A percentile compares a stretch with the other conserved stretches of the same genome.
Evolutionary conservation across 352 stramenopile species (phyloP).

Genomic region (Phytophthora rubi): DNA sequence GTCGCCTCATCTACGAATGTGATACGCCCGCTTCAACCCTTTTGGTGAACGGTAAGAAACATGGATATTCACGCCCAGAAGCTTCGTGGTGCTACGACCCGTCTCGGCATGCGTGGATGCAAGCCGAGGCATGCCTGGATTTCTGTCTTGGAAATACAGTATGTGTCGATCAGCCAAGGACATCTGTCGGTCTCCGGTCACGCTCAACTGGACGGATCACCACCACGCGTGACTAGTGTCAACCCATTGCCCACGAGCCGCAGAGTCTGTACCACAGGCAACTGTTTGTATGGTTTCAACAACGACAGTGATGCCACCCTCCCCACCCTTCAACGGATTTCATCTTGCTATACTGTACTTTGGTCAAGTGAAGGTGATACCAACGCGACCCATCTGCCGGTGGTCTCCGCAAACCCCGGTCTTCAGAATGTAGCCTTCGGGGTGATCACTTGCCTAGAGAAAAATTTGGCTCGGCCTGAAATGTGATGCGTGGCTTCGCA

Average conservation of each 20-base stretch:
- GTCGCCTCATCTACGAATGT: conserved; percentile 18
- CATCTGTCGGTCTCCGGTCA: background rate
- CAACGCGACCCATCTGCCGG: conserved; percentile 6
- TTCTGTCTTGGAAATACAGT: background rate
- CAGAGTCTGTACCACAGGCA: conserved; percentile 5
- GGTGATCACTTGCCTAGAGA: background rate
- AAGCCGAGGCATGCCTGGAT: too few relatives aligned
- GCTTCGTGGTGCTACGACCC: background rate
- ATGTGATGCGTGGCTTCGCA: background rate
- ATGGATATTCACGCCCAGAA: background rate
- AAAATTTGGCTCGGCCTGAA: background rate
- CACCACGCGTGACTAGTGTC: conserved; percentile 2
- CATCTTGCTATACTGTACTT: conserved; percentile 4
- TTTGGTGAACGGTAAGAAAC: background rate
- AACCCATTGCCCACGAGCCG: conserved; percentile 1
- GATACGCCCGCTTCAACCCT: conserved; percentile 14
- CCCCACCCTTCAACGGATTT: conserved; percentile 13
- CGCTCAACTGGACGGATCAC: background rate
- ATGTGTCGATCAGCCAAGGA: background rate
- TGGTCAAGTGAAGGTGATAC: conserved; percentile 8
- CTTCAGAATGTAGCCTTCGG: conserved; percentile 14
- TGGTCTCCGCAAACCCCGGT: conserved; percentile 2
- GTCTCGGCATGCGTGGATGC: background rate
- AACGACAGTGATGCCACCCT: background rate
- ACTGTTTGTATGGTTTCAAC: background rate